Evolutionary conservation across 768 basidiomycete genomes (phyloP), one percentile per base, ranked within the genome.

Genomic region (Boletus rufocinnamomeus): DNA sequence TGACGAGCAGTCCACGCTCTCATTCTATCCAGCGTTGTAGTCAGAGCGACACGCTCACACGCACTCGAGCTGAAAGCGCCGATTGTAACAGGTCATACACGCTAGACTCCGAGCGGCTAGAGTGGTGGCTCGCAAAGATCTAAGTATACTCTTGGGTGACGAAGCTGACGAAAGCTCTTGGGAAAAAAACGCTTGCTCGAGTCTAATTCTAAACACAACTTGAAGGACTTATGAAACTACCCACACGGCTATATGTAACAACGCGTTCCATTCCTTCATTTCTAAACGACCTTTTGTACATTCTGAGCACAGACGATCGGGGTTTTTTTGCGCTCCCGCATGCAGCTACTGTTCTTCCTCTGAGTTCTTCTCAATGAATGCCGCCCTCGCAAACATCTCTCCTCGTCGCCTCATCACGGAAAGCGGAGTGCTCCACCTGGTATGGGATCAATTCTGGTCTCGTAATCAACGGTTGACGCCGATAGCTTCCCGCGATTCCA

Each of bases 261-360:
- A 17, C 38, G 38, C 19, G 40, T 21, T 60, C 59, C 38, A 52
- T 60, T 52, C 50, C 25, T 19, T 43, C 21, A 23, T 43, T 43
- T 14, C 21, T 6, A 1, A 23, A 5, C 21, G 21, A 14, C 11
- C 38, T 16, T 41, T 7, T 10, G 21, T 9, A 11, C 19, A 41
- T 21, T 43, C 21, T 30, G 21, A 37, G 25, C n/a, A 13, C 35
- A 17, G 37, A 19, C 27, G 50, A 35, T 54, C 56, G 34, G 41
- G n/a, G 17, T 3, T 6, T 35, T 45, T 25, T 10, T n/a, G 11
- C 30, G 21, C 35, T 32, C 41, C 19, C 44, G 16, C 34, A 37
- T 17, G 44, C 11, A 6, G 28, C 16, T 34, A 30, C 34, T 17
- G 21, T 50, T 37, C 35, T 38, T 59, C 35, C 23, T 32, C 41